Percentiles rank a stretch among this genome's conserved stretches.
phyloP scores from a whole-genome alignment of 2,329 filamentous ascomycete genomes.

The Penicillium sp. region DNA sequence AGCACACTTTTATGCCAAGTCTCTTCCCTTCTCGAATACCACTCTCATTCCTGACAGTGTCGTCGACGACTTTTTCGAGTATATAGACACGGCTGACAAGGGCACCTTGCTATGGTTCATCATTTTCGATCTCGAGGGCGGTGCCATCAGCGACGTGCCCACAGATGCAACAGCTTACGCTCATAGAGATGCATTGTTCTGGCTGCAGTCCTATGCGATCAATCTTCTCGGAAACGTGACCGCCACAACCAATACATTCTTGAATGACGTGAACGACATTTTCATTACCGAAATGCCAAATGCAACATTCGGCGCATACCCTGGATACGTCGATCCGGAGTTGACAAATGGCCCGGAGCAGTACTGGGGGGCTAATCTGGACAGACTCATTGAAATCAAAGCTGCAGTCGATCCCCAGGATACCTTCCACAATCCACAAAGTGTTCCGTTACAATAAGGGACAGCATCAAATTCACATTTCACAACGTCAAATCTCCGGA shows the following conservation, averaged over 20 bases:
- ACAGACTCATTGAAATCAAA: slow-evolving; percentile 49
- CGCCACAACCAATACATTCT: slow-evolving; percentile 47
- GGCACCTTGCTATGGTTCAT: slow-evolving; percentile 58
- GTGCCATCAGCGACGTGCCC: slow-evolving; percentile 56
- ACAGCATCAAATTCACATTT: not conserved
- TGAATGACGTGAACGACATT: slow-evolving; percentile 48
- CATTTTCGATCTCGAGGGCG: slow-evolving; percentile 60
- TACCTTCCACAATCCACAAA: slow-evolving; percentile 59
- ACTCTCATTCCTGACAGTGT: slow-evolving; percentile 46
- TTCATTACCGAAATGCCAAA: slow-evolving; percentile 29
- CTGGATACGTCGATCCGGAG: slow-evolving; percentile 59
- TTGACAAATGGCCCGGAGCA: slow-evolving; percentile 45
- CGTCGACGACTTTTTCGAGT: slow-evolving; percentile 52
- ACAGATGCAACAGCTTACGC: slow-evolving; percentile 57
- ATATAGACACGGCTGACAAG: slow-evolving; percentile 48
- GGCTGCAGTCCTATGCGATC: slow-evolving; percentile 60
- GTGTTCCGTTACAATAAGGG: slow-evolving; percentile 19
- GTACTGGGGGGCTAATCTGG: slow-evolving; percentile 56
- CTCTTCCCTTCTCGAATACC: slow-evolving; percentile 50
- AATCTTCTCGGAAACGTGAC: slow-evolving; percentile 43
- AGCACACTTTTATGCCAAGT: slow-evolving; percentile 53
- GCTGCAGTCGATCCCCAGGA: slow-evolving; percentile 50
- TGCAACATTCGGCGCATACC: slow-evolving; percentile 51
- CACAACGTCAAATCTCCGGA: not conserved
- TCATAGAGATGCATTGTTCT: slow-evolving; percentile 62